phyloP scores from a whole-genome alignment of 495 filamentous ascomycete species.

The Penicillium mononematosum region DNA sequence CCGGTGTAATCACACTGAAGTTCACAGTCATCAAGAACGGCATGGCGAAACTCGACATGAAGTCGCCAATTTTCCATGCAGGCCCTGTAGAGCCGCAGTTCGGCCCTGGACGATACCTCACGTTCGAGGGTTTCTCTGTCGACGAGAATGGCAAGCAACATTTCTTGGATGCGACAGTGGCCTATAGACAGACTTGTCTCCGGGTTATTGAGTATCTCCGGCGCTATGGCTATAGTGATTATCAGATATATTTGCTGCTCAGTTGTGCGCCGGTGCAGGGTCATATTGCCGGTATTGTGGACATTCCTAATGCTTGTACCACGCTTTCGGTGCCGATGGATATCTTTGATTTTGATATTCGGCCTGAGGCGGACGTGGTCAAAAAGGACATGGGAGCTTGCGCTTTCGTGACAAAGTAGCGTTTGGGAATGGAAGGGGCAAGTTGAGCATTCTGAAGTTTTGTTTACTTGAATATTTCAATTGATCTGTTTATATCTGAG shows the following conservation, averaged over 20 bases:
- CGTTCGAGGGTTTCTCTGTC: conserved; percentile 93
- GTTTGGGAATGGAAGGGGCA: neutral
- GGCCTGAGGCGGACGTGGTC: conserved; percentile 60
- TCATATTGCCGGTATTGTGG: conserved; percentile 90
- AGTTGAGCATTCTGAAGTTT: neutral
- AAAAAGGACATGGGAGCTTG: conserved; percentile 74
- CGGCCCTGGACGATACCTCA: conserved; percentile 79
- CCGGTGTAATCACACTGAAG: conserved; percentile 88
- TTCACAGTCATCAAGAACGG: conserved; percentile 86
- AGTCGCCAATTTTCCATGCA: conserved; percentile 83
- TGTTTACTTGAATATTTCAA: neutral
- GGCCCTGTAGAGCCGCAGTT: conserved; percentile 92
- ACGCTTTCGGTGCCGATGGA: conserved; percentile 90
- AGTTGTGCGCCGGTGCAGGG: conserved; percentile 90
- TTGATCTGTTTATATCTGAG: neutral
- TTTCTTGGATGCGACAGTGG: conserved; percentile 88
- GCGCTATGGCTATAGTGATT: conserved; percentile 73
- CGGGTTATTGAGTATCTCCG: conserved; percentile 84
- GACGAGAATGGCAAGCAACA: conserved; percentile 91
- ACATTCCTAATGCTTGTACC: conserved; percentile 84
- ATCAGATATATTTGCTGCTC: conserved; percentile 88
- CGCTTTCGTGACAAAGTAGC: conserved; percentile 61
- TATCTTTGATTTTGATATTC: conserved; percentile 94
- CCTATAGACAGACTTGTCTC: conserved; percentile 83
- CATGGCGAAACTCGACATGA: conserved; percentile 72